These are phyloP conservation scores for Amanita molliuscula DNA, from an alignment of 768 basidiomycete species.

Conservation along the genomic window DNA sequence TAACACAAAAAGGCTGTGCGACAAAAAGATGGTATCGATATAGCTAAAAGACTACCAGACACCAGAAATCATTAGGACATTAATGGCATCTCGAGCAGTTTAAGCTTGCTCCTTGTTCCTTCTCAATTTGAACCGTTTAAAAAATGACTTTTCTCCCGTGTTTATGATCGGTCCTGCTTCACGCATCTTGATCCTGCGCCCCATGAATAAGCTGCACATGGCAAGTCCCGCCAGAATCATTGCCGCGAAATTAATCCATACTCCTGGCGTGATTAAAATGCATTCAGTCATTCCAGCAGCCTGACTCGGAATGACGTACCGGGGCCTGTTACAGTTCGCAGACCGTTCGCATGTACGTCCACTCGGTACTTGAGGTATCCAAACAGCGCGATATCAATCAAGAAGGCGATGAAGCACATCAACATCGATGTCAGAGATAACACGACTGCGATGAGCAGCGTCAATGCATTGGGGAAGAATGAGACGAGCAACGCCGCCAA, in stretches of 20 bases:
- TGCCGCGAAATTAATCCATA: constrained; percentile 66
- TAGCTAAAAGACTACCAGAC: neutral
- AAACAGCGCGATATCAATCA: constrained; percentile 67
- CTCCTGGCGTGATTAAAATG: constrained; percentile 28
- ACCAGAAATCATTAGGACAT: neutral
- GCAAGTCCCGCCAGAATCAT: constrained; percentile 55
- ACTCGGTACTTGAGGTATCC: constrained; percentile 51
- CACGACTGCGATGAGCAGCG: constrained; percentile 54
- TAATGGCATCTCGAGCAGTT: neutral
- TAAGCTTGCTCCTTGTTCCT: neutral
- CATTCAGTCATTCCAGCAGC: neutral
- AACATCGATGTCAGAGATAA: constrained; percentile 63
- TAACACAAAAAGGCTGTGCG: neutral
- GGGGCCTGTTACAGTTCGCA: constrained; percentile 45
- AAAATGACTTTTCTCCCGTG: constrained; percentile 16
- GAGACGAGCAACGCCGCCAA: constrained; percentile 56
- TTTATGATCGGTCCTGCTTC: constrained; percentile 23
- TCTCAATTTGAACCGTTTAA: neutral
- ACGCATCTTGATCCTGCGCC: constrained; percentile 44
- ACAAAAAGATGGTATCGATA: no score
- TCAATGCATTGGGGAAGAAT: constrained; percentile 44
- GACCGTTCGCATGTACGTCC: constrained; percentile 33
- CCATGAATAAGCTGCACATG: constrained; percentile 63
- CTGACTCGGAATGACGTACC: constrained; percentile 30
- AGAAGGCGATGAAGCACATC: constrained; percentile 63